phyloP scores from a whole-genome alignment of 2,329 filamentous ascomycete species.

The Aspergillus eucalypticola region DNA sequence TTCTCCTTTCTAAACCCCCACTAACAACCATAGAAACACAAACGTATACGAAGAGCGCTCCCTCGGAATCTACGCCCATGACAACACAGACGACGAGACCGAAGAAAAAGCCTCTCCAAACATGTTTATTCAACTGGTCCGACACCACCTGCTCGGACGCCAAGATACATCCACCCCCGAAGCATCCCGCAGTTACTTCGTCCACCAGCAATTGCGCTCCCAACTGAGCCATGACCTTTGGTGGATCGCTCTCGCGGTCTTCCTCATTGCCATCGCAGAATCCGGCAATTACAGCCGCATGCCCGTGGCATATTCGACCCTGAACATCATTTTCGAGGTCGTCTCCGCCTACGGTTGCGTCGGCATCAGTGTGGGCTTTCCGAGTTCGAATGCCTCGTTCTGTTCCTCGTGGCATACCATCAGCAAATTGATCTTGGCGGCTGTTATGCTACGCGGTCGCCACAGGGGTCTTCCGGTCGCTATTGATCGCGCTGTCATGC shows the following conservation, averaged over 20 bases:
- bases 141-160: slow-evolving; percentile 28
- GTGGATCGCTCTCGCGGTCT: slow-evolving; percentile 63
- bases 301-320: slow-evolving; percentile 57
- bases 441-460: slow-evolving; percentile 59
- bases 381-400: slow-evolving; percentile 57
- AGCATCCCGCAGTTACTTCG: slow-evolving; percentile 49
- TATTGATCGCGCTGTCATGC: slow-evolving; percentile 54
- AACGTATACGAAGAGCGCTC: slow-evolving; percentile 72
- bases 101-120: slow-evolving; percentile 23
- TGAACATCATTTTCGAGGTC: slow-evolving; percentile 56
- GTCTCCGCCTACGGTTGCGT: slow-evolving; percentile 60
- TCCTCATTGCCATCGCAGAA: slow-evolving; percentile 63
- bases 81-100: slow-evolving; percentile 25
- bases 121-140: slow-evolving; percentile 29
- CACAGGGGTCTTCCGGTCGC: slow-evolving; percentile 60
- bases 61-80: slow-evolving; percentile 52
- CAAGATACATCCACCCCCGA: slow-evolving; percentile 24
- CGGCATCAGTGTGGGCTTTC: slow-evolving; percentile 60
- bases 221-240: slow-evolving; percentile 69
- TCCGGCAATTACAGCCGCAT: slow-evolving; percentile 55
- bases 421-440: slow-evolving; percentile 60
- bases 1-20: neutral
- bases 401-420: slow-evolving; percentile 55
- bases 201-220: slow-evolving; percentile 60
- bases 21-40: slow-evolving; percentile 53